Conservation (phyloP, 129 eudicot species). For the Cynara cardunculus region DNA sequence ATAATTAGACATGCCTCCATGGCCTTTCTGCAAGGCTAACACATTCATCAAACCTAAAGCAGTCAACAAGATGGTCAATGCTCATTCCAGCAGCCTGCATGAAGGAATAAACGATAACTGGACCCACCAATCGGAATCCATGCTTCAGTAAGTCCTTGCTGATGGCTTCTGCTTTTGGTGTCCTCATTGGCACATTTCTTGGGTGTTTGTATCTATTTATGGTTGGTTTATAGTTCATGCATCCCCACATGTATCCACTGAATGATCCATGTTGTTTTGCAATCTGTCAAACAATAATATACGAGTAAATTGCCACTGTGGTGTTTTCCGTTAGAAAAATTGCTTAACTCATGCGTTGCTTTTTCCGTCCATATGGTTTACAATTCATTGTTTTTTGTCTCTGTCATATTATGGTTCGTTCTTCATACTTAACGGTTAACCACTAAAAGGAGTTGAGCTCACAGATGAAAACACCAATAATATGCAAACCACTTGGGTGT, state of each 20-base stretch:
- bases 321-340: too few relatives aligned
- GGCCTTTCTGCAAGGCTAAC: slow-evolving; percentile 76
- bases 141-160: slow-evolving; percentile 67
- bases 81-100: slow-evolving; percentile 87
- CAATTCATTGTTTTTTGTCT: too few relatives aligned
- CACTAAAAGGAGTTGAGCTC: too few relatives aligned
- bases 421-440: too few relatives aligned
- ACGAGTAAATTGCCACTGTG: not conserved
- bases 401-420: too few relatives aligned
- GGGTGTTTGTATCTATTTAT: slow-evolving; percentile 68
- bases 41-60: slow-evolving; percentile 69
- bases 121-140: slow-evolving; percentile 74
- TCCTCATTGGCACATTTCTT: slow-evolving; percentile 69
- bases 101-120: slow-evolving; percentile 72
- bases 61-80: slow-evolving; percentile 80
- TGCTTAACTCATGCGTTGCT: too few relatives aligned
- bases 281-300: slow-evolving; percentile 26
- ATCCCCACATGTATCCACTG: slow-evolving; percentile 74
- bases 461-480: too few relatives aligned
- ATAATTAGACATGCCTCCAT: slow-evolving; percentile 70
- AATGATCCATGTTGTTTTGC: slow-evolving; percentile 69
- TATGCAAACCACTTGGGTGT: too few relatives aligned
- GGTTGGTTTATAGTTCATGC: slow-evolving; percentile 61
- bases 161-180: slow-evolving; percentile 67
- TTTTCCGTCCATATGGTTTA: too few relatives aligned